These are phyloP conservation scores for Euphrasia arctica DNA, from an alignment of 305 asterid species.

Conservation along the genomic window DNA sequence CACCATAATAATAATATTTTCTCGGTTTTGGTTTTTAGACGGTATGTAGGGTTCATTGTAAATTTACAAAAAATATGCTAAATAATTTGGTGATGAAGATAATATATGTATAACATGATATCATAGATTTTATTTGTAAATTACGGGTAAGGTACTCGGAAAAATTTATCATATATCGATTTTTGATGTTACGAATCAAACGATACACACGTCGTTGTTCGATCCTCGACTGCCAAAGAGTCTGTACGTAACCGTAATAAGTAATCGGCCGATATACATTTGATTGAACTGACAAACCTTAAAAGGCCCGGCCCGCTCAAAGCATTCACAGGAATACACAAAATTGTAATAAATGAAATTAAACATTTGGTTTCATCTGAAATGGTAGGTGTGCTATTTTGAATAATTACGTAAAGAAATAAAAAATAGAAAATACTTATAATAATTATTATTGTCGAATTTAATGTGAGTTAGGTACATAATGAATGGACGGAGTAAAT, in stretches of 20 bases:
- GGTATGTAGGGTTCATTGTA: too few species aligned
- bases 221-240: too few species aligned
- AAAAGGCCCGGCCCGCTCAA: constrained; percentile 9
- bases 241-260: too few species aligned
- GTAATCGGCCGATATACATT: background rate
- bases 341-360: constrained; percentile 30
- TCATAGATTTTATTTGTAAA: too few species aligned
- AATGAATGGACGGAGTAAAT: constrained; percentile 38
- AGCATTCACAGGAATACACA: constrained; percentile 29
- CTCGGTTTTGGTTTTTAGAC: too few species aligned
- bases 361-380: constrained; percentile 35
- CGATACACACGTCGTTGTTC: too few species aligned
- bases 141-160: too few species aligned
- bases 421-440: too few species aligned
- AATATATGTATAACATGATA: too few species aligned
- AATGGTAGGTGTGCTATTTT: constrained; percentile 42
- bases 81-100: too few species aligned
- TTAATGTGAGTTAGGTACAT: constrained; percentile 44
- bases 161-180: background rate
- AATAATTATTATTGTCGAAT: constrained; percentile 23
- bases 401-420: constrained; percentile 1
- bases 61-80: too few species aligned
- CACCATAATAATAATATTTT: too few species aligned
- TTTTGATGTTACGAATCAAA: background rate
- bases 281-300: constrained; percentile 30